Evolutionary conservation across 805 yeast genomes (phyloP).

Genomic region (Alloascoidea africana): DNA sequence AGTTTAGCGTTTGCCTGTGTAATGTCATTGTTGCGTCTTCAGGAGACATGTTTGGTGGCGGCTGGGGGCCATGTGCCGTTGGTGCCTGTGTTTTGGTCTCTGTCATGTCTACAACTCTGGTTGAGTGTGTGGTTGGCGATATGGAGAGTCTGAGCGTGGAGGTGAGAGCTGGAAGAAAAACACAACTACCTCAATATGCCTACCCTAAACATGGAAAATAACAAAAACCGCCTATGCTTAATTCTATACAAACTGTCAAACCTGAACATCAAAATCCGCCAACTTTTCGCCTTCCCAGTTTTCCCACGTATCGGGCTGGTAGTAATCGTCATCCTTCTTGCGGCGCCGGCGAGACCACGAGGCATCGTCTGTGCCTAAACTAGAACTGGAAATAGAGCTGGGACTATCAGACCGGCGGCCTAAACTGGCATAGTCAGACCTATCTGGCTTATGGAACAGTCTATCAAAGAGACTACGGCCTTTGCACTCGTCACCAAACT

Average conservation of each 20-base stretch:
- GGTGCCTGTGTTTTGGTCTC: no score
- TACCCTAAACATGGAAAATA: no score
- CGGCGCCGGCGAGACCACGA: constrained; percentile 16
- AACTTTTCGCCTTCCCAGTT: constrained; percentile 76
- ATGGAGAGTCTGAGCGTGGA: constrained; percentile 30
- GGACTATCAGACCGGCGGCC: no score
- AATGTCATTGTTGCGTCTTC: neutral
- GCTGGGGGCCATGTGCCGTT: no score
- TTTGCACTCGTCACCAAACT: constrained; percentile 1
- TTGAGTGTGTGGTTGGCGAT: no score
- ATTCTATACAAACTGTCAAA: neutral
- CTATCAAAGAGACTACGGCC: constrained; percentile 1
- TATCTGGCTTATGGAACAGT: constrained; percentile 3
- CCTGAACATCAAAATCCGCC: constrained; percentile 82
- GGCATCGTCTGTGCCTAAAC: neutral
- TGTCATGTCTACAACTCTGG: no score
- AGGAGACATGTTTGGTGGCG: no score
- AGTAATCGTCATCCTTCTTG: constrained; percentile 16
- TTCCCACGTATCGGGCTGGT: constrained; percentile 38
- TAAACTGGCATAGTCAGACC: neutral
- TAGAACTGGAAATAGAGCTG: neutral
- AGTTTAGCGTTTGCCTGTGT: constrained; percentile 13
- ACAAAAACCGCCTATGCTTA: no score
- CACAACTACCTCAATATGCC: no score
- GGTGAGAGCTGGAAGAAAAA: constrained; percentile 40